Conservation (phyloP, 257 asterid genomes). For the Coffea eugenioides region DNA sequence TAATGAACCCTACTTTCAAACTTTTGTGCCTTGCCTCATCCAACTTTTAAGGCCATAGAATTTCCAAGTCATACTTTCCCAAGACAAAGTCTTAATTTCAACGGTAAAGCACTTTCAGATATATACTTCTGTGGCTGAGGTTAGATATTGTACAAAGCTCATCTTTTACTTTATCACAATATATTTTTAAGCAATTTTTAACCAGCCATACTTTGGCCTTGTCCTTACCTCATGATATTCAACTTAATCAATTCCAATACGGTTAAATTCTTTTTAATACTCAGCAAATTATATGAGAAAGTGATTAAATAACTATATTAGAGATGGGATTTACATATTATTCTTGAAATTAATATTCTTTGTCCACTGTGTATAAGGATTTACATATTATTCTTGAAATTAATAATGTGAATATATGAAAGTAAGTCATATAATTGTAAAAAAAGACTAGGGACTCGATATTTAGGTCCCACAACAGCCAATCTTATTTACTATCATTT, state of each 20-base stretch:
- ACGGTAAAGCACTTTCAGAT: background rate
- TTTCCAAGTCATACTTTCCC: constrained; percentile 18
- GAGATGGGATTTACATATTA: no score
- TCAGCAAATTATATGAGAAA: no score
- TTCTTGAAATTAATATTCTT: no score
- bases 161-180: background rate
- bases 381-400: no score
- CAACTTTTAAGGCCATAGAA: constrained; percentile 30
- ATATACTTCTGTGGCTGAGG: constrained; percentile 39
- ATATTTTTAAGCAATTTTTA: background rate
- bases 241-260: background rate
- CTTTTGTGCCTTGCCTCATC: constrained; percentile 20
- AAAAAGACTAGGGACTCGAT: no score
- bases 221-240: background rate
- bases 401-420: no score
- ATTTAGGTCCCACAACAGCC: no score
- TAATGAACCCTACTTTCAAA: background rate
- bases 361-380: no score
- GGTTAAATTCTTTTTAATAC: no score
- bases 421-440: no score
- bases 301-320: no score
- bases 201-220: background rate
- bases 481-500: no score
- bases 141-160: constrained; percentile 3
- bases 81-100: constrained; percentile 30